A percentile compares a stretch with the other conserved stretches of the same genome.
Evolutionary conservation across 345 rosid species (phyloP).

Genomic region (Salix caprea): DNA sequence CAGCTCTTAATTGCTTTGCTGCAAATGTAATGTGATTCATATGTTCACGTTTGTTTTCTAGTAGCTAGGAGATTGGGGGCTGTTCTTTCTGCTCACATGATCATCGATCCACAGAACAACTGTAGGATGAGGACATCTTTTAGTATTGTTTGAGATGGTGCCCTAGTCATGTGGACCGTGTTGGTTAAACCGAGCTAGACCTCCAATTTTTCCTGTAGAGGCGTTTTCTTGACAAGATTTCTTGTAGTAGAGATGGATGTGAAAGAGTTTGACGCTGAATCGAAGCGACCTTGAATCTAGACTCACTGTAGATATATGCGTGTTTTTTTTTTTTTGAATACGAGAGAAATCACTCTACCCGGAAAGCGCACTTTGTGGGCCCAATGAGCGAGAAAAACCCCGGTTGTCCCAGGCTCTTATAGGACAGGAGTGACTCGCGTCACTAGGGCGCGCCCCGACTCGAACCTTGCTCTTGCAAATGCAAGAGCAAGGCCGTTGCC

Average conservation of each 20-base stretch:
- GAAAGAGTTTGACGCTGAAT: slow-evolving; percentile 25
- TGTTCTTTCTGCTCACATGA: slow-evolving; percentile 23
- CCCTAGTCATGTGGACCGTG: slow-evolving; percentile 34
- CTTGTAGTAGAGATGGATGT: slow-evolving; percentile 5
- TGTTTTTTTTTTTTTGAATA: no score
- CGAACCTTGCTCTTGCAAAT: no score
- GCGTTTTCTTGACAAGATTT: slow-evolving; percentile 22
- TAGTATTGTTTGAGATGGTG: slow-evolving; percentile 12
- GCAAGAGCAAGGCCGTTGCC: no score
- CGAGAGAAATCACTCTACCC: no score
- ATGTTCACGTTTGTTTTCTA: slow-evolving; percentile 32
- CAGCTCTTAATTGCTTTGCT: slow-evolving; percentile 22
- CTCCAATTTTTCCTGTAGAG: slow-evolving; percentile 13
- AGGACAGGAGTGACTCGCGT: no score
- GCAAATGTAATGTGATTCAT: slow-evolving; percentile 8
- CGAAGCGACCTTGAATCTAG: slow-evolving; percentile 16
- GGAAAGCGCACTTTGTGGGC: no score
- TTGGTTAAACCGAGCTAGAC: slow-evolving; percentile 19
- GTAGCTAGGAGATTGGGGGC: slow-evolving; percentile 27
- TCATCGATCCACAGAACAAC: slow-evolving; percentile 12
- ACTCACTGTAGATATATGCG: slow-evolving; percentile 4
- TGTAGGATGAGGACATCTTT: slow-evolving; percentile 23
- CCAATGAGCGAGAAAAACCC: no score
- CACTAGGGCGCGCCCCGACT: no score
- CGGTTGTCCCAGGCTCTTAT: no score